A percentile compares a stretch with the other conserved stretches of the same genome.
Conservation (phyloP, 768 basidiomycete genomes). For the Suillus occidentalis region DNA sequence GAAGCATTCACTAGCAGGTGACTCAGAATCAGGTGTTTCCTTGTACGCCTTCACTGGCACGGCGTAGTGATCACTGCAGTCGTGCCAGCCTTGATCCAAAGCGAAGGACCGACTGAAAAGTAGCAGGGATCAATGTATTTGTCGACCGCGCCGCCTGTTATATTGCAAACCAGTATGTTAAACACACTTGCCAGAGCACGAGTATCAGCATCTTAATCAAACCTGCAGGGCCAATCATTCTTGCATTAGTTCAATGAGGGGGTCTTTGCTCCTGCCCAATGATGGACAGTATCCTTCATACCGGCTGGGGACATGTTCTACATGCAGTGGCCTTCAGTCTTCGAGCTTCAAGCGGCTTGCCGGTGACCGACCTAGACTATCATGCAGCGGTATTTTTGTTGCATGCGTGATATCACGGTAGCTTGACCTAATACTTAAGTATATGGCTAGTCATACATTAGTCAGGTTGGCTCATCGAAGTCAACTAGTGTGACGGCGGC, state of each 20-base stretch:
- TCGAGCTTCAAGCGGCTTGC: neutral
- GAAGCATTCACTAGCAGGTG: neutral
- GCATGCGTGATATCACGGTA: neutral
- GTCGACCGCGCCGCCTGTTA: neutral
- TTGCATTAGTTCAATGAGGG: neutral
- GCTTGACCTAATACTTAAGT: conserved; percentile 1
- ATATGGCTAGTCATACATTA: neutral
- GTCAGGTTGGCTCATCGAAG: neutral
- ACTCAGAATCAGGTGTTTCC: neutral
- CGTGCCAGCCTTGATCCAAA: neutral
- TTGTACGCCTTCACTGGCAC: neutral
- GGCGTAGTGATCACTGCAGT: neutral
- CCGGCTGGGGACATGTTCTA: neutral
- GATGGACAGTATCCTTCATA: neutral
- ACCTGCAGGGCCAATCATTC: neutral
- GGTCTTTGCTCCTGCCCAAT: neutral
- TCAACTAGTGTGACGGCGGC: neutral
- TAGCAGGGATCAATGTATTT: neutral
- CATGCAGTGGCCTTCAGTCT: neutral
- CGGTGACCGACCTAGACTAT: neutral
- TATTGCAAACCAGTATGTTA: neutral
- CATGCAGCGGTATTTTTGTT: neutral
- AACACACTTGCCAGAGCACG: neutral
- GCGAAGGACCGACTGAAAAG: neutral
- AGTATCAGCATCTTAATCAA: neutral